These are phyloP conservation scores for Xylaria sp. DNA, from an alignment of 2,329 filamentous ascomycete species.

Conservation along the genomic window DNA sequence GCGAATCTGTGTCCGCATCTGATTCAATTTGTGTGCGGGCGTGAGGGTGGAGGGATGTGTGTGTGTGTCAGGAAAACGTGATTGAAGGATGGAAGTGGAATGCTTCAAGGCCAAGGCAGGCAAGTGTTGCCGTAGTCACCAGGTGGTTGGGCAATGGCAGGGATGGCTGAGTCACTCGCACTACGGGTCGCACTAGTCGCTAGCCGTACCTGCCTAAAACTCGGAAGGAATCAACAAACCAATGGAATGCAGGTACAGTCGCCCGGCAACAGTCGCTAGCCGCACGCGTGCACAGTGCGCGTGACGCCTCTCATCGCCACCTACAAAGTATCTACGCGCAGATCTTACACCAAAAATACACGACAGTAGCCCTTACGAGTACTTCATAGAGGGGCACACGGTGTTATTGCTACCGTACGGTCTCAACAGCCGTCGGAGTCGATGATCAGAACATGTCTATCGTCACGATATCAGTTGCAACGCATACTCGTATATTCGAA, in stretches of 20 bases:
- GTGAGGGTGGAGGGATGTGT: neutral
- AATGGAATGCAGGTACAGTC: constrained; percentile 6
- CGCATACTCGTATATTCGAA: no score
- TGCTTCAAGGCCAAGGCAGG: neutral
- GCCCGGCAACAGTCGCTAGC: constrained; percentile 24
- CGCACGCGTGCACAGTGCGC: neutral
- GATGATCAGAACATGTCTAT: no score
- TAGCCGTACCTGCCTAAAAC: no score
- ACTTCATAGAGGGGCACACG: no score
- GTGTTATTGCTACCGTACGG: no score
- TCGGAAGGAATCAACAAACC: constrained; percentile 27
- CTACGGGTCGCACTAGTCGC: no score
- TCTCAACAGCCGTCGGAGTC: no score
- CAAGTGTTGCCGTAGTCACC: neutral
- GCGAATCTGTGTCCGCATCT: neutral
- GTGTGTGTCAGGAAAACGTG: neutral
- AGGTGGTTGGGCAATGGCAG: constrained; percentile 19
- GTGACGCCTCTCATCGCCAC: neutral
- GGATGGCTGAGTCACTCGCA: constrained; percentile 8
- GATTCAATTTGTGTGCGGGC: neutral
- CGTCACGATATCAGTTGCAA: no score
- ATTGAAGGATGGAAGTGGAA: constrained; percentile 2
- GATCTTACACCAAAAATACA: no score
- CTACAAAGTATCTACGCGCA: no score
- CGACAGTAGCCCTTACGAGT: no score